Evolutionary conservation across 1,284 basidiomycete species (phyloP).

Genomic region (Agaricales sp.): DNA sequence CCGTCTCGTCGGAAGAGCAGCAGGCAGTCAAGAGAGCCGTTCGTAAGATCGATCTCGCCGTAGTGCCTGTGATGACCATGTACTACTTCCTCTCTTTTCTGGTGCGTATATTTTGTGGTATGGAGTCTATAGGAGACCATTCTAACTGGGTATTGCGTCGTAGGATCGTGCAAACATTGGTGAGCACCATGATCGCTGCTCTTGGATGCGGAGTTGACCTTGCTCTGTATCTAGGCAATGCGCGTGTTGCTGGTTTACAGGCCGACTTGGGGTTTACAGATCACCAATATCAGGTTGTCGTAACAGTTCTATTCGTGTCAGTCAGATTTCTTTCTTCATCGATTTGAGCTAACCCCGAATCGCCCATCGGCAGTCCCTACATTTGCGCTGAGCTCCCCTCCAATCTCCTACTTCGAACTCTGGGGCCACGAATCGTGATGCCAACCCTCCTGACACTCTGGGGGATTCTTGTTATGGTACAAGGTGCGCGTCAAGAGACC

Average conservation of each 20-base stretch:
- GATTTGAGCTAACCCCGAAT: constrained; percentile 33
- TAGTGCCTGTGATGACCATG: constrained; percentile 24
- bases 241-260: constrained; percentile 37
- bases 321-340: constrained; percentile 30
- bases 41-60: constrained; percentile 6
- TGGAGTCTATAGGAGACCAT: not conserved
- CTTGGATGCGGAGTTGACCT: constrained; percentile 16
- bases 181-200: constrained; percentile 6
- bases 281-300: constrained; percentile 40
- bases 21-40: constrained; percentile 1
- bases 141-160: not conserved
- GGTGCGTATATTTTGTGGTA: constrained; percentile 19
- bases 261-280: constrained; percentile 36
- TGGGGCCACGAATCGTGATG: constrained; percentile 43
- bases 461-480: constrained; percentile 38
- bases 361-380: constrained; percentile 32
- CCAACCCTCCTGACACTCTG: constrained; percentile 40
- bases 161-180: constrained; percentile 26
- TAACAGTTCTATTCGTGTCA: constrained; percentile 42
- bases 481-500: constrained; percentile 25
- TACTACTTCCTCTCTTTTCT: constrained; percentile 38
- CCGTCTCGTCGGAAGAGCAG: constrained; percentile 4
- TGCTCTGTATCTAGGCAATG: constrained; percentile 29
- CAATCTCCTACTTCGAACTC: constrained; percentile 36
- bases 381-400: constrained; percentile 44